A percentile compares a stretch with the other conserved stretches of the same genome.
Conservation (phyloP, 2,329 filamentous ascomycete species). For the Sporothrix brasiliensis region DNA sequence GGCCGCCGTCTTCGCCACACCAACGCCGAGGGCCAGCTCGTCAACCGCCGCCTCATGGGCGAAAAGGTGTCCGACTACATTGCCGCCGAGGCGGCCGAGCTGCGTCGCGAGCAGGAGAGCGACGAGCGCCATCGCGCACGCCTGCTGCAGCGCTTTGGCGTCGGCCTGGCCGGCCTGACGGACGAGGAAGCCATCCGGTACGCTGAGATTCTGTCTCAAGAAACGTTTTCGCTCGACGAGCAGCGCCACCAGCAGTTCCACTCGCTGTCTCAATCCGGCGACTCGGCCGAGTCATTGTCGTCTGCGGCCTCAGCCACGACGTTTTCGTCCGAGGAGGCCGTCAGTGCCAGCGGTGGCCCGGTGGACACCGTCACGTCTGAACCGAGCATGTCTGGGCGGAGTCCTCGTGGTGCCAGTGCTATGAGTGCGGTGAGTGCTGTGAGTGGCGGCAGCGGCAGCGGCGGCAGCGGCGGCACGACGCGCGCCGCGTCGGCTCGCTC, state of each 20-base stretch:
- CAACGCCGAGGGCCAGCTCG: constrained; percentile 57
- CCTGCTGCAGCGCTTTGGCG: constrained; percentile 79
- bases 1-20: constrained; percentile 76
- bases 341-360: constrained; percentile 38
- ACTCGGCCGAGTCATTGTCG: constrained; percentile 25
- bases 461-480: neutral
- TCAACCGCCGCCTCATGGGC: constrained; percentile 51
- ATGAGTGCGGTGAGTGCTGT: neutral
- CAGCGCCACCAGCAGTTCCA: constrained; percentile 48
- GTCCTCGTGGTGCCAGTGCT: constrained; percentile 37
- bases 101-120: constrained; percentile 71
- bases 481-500: constrained; percentile 34
- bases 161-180: constrained; percentile 69
- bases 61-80: constrained; percentile 78
- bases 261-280: neutral
- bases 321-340: constrained; percentile 38
- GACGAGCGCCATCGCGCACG: constrained; percentile 68
- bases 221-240: constrained; percentile 62
- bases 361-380: constrained; percentile 57
- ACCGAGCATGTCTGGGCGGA: constrained; percentile 52
- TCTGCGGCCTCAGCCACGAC: constrained; percentile 14
- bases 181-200: constrained; percentile 68
- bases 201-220: constrained; percentile 67
- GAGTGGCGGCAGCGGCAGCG: constrained; percentile 35
- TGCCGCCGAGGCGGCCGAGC: constrained; percentile 78